Base-by-base conservation (phyloP, 129 eudicot species). In the Lonicera japonica region DNA sequence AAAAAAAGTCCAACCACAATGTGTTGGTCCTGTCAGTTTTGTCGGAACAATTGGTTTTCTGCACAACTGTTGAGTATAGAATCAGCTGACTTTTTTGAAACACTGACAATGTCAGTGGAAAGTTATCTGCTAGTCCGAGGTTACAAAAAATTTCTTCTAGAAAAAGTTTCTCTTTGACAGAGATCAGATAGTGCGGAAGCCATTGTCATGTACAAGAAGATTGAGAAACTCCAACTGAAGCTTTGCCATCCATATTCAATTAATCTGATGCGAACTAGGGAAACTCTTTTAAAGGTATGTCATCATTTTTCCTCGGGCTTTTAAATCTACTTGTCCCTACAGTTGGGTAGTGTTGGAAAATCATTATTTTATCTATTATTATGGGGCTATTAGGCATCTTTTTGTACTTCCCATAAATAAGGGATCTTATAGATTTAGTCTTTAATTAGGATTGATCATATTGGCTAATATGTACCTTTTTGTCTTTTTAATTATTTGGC, bases 151-250 rank as follows among this genome's bases (percentile, higher is more conserved):
- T 46, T 36, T 34, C 21, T 11, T 51, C 11, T 21, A 5, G 1
- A 11, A 45, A 41, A 61, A 57, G 23, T 64, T 64, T 24, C 19
- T 70, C 94, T 84, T 91, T 82, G 73, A 75, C 67, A n/a, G 25
- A 62, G 39, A 71, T 78, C 74, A 94, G 96, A 78, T 83, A 71
- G 60, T 34, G 54, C 67, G 6, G 84, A 78, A 80, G 85, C 95
- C 63, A 69, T 70, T 47, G 56, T 70, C 20, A 70, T 74, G 70
- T 88, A 85, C 73, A 70, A 74, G 75, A 75, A 19, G 73, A 66
- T 94, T 75, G 99, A 88, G 79, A 75, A 79, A 70, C 84, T 94
- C 18, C 95, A 94, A 69, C 5, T 70, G 58, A 70, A 85, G 67
- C 72, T 88, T 54, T 83, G 55, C 72, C 95, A 85, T 79, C 73